Evolutionary conservation across 2,329 filamentous ascomycete species (phyloP).

Genomic region (Epichloe uncinata): DNA sequence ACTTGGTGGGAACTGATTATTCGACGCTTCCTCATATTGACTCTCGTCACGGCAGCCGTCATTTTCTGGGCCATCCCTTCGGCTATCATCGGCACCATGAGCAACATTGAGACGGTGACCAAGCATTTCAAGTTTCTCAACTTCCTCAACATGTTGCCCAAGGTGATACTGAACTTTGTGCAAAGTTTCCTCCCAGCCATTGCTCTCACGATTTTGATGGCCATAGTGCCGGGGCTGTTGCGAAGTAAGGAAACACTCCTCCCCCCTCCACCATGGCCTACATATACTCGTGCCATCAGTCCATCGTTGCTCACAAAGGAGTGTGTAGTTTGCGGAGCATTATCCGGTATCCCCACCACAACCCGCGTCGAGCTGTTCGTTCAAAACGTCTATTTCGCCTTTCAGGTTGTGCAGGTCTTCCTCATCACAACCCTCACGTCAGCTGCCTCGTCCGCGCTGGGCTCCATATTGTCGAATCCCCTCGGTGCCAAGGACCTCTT

Average conservation of each 20-base stretch:
- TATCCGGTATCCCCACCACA: constrained; percentile 66
- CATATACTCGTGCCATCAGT: neutral
- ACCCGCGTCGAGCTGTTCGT: constrained; percentile 77
- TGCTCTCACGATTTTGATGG: constrained; percentile 70
- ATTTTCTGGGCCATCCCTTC: constrained; percentile 75
- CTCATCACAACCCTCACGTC: constrained; percentile 73
- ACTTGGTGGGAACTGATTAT: constrained; percentile 77
- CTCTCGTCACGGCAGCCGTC: constrained; percentile 62
- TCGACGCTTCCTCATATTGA: constrained; percentile 53
- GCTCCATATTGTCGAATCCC: constrained; percentile 51
- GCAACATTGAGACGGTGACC: constrained; percentile 63
- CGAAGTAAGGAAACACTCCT: constrained; percentile 30
- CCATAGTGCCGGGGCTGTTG: constrained; percentile 70
- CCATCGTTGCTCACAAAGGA: constrained; percentile 6
- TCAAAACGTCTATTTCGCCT: constrained; percentile 82
- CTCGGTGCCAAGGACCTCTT: constrained; percentile 48
- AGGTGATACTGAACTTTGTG: constrained; percentile 63
- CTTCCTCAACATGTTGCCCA: constrained; percentile 61
- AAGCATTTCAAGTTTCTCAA: constrained; percentile 54
- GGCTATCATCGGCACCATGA: constrained; percentile 70
- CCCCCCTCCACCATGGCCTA: neutral
- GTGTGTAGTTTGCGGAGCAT: constrained; percentile 53
- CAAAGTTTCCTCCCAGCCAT: constrained; percentile 74
- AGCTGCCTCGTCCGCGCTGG: constrained; percentile 57
- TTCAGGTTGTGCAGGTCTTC: constrained; percentile 87